Evolutionary conservation across 805 yeast species (phyloP), one percentile per base, ranked within the genome.

Genomic region (Pichia eremophila): DNA sequence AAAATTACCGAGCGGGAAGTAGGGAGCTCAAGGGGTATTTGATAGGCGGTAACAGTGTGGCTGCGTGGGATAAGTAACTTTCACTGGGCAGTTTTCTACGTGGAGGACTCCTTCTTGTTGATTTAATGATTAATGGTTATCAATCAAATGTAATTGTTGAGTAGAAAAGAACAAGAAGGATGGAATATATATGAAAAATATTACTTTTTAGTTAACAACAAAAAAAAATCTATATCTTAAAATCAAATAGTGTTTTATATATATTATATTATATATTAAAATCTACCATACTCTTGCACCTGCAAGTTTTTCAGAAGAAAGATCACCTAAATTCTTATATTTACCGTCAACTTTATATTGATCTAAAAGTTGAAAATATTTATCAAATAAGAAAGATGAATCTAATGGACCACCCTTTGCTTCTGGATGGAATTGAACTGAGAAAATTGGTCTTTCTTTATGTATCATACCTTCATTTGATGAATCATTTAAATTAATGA

Each of bases 361-460:
- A 42, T 70, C 73, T 54, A 93, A 82, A 60, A 83, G 74, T 37
- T 72, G 77, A 58, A 93, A 81, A 69, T 86, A 93, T 67, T 81
- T 87, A 73, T 93, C 98, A 58, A 93, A 93, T 66, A 93, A 73
- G 69, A 80, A 87, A 3, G 88, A 77, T 14, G 96, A 85, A 68
- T 93, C 99, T 60, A 85, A 75, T 50, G 99, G 99, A 57, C 99
- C 99, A 59, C 99, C 98, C 71, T 89, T 91, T 49, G 99, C 98
- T 69, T 93, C 99, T 43, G 99, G 99, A 66, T 93, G 99, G 77
- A 93, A 93, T 69, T 93, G 99, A 2, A 96, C 88, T 37, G 96
- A 87, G 71, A 91, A 93, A 47, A 91, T 85, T 45, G 99, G 99
- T 65, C 79, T 83, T 38, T 78, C 63, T 48, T 72, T 75, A 68